Evolutionary conservation across 805 yeast species (phyloP), one percentile per base, ranked within the genome.

Genomic region (Vanderwaltozyma tropicalis): DNA sequence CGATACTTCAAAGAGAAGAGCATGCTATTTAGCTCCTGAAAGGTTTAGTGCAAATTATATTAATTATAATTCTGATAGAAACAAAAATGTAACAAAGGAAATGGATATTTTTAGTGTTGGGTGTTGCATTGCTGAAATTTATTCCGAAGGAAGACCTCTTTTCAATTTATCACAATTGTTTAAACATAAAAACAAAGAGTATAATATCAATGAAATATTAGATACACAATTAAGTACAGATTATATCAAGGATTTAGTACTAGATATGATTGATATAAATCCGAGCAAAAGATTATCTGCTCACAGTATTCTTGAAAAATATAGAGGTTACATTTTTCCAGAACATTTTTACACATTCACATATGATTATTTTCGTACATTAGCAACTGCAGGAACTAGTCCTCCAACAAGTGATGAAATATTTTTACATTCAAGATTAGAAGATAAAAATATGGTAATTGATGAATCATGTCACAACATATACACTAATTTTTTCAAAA

Each of bases 21-120:
- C 76, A 2, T 92, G 98, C 59, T 89, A 89, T 57, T 59, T 92
- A 31, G 97, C 98, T 0, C 98, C 98, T 0, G 98, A 92, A 55
- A 65, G 98, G 46, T 89, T 92, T 50, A 58, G 51, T 43, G 48
- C 50, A 6, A 43, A 40, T 22, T 48, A 52, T 22, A 40, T 40
- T 26, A 44, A 46, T 16, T 37, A 39, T 8, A 27, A 34, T 4
- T 17, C 33, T 5, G 41, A 43, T 22, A 27, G 41, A 37, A 39
- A 39, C 18, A 32, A 51, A 44, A 48, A 46, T 12, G 54, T 83
- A 21, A 70, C 78, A 1, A 64, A 67, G 20, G 71, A 72, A 34
- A 83, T 84, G 92, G 98, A 92, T 59, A 65, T 89, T 18, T 84
- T 84, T 55, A 73, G 86, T 38, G 53, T 78, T 32, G 94, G 94